These are phyloP conservation scores for Lentinus brumalis DNA, from an alignment of 768 basidiomycete genomes.

Conservation along the genomic window DNA sequence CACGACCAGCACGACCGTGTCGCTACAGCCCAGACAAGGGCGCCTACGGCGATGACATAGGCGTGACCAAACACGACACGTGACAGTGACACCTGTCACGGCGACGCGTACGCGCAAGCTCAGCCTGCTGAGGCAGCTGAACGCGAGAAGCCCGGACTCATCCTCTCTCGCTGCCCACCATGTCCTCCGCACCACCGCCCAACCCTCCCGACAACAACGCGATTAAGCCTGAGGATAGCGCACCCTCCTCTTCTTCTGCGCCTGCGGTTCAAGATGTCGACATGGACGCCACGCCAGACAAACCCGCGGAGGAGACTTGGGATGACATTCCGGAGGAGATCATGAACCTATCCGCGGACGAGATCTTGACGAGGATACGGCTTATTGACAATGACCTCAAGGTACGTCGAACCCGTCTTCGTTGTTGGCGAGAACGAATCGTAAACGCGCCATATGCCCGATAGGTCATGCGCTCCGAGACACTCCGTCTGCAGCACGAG, in stretches of 20 bases:
- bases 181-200: constrained; percentile 63
- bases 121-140: constrained; percentile 5
- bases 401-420: constrained; percentile 43
- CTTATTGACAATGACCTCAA: constrained; percentile 98
- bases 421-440: background rate
- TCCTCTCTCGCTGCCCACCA: constrained; percentile 24
- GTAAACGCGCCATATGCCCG: background rate
- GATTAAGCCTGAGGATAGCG: constrained; percentile 54
- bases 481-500: constrained; percentile 88
- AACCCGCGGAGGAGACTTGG: constrained; percentile 77
- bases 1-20: no score
- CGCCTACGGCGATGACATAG: background rate
- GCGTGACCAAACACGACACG: constrained; percentile 3
- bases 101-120: constrained; percentile 22
- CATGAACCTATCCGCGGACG: constrained; percentile 73
- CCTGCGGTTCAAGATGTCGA: constrained; percentile 34
- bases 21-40: background rate
- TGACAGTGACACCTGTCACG: constrained; percentile 10
- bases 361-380: constrained; percentile 85
- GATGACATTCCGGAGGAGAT: constrained; percentile 93
- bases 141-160: constrained; percentile 2
- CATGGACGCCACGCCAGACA: constrained; percentile 80
- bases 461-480: constrained; percentile 97
- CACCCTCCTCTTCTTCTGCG: constrained; percentile 36
- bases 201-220: constrained; percentile 36